A percentile compares a stretch with the other conserved stretches of the same genome.
Evolutionary conservation across 1,284 basidiomycete species (phyloP).

Genomic region (Porphyrellus sp.): DNA sequence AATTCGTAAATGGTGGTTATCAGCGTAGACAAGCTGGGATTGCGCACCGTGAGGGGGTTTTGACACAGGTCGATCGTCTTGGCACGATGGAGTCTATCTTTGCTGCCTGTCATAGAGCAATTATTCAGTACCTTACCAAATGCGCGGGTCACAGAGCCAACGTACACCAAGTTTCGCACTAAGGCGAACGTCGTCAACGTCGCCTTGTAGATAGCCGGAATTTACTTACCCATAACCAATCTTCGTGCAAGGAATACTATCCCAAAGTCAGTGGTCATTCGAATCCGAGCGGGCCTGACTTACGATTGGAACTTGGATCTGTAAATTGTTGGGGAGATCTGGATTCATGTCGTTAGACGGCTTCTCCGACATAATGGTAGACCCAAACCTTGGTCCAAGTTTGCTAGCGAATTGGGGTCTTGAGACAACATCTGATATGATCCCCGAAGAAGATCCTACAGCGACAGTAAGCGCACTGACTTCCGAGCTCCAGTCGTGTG

Average conservation of each 20-base stretch:
- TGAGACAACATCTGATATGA: constrained; percentile 92
- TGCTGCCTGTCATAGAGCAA: constrained; percentile 52
- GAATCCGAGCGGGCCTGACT: constrained; percentile 28
- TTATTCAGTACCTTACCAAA: constrained; percentile 3
- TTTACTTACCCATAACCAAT: constrained; percentile 85
- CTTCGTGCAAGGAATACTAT: constrained; percentile 81
- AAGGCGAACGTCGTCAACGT: constrained; percentile 12
- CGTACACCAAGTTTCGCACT: constrained; percentile 89
- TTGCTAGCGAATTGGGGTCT: constrained; percentile 91
- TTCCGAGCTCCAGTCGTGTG: background rate
- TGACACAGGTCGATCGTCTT: constrained; percentile 94
- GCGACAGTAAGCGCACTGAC: background rate
- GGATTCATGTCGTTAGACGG: background rate
- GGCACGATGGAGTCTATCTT: constrained; percentile 73
- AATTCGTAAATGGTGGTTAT: background rate
- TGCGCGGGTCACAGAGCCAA: constrained; percentile 5
- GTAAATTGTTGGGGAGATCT: constrained; percentile 93
- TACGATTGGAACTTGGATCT: constrained; percentile 85
- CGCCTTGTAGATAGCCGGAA: background rate
- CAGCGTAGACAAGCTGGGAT: background rate
- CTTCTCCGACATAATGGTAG: background rate
- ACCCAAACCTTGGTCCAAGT: constrained; percentile 83
- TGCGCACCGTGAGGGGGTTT: constrained; percentile 81
- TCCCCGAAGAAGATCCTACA: constrained; percentile 82
- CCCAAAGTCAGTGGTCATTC: constrained; percentile 1